A percentile compares a stretch with the other conserved stretches of the same genome.
phyloP scores from a whole-genome alignment of 306 rosid genomes.

The Sindora glabra region DNA sequence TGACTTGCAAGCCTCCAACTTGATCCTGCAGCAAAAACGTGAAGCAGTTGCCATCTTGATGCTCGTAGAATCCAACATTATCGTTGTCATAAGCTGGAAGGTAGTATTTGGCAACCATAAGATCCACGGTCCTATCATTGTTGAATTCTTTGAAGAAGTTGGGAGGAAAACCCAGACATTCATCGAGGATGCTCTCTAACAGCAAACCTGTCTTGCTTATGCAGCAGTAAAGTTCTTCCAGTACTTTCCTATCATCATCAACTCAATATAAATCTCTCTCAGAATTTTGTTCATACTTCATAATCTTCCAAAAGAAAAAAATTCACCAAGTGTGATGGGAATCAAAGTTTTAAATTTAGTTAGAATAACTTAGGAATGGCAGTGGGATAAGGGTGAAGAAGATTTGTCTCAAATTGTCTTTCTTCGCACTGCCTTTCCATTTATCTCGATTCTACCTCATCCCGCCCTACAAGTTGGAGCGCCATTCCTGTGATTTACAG shows the following conservation, averaged over 20 bases:
- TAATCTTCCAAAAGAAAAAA: too few species aligned
- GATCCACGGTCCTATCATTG: conserved; percentile 28
- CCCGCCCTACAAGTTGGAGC: too few species aligned
- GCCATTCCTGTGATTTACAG: too few species aligned
- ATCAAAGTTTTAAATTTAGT: too few species aligned
- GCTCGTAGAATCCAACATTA: conserved; percentile 12
- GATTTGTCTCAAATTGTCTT: too few species aligned
- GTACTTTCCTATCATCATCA: conserved; percentile 19
- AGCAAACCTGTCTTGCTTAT: conserved; percentile 8
- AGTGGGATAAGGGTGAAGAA: too few species aligned
- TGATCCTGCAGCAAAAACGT: conserved; percentile 33
- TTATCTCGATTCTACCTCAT: too few species aligned
- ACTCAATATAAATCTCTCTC: neutral
- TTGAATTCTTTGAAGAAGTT: conserved; percentile 19
- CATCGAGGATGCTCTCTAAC: conserved; percentile 25
- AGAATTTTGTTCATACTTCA: too few species aligned
- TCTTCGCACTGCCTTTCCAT: too few species aligned
- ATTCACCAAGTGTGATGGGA: too few species aligned
- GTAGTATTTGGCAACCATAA: conserved; percentile 16
- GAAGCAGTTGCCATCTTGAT: conserved; percentile 31
- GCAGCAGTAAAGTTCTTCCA: conserved; percentile 22
- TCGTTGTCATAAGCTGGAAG: conserved; percentile 13
- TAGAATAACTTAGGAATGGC: too few species aligned
- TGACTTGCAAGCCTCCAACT: conserved; percentile 29
- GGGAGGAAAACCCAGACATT: conserved; percentile 29